Conservation (phyloP, 257 asterid species). For the Nemophila menziesii region DNA sequence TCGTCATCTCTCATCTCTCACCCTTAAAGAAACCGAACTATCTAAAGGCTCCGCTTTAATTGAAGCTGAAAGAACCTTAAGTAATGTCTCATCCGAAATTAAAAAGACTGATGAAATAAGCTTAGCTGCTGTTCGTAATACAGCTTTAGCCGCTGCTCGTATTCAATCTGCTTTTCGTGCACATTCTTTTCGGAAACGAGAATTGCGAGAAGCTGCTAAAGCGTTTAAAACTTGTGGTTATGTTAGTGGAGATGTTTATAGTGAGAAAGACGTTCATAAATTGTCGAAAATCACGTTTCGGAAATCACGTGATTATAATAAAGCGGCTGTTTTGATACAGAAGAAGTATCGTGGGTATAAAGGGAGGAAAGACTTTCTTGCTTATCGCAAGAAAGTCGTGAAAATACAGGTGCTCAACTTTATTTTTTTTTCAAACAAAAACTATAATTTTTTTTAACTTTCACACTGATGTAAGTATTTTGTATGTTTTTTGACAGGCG, state of each 20-base stretch:
- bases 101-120: conserved; percentile 42
- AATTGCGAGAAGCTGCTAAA: conserved; percentile 35
- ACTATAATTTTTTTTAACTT: no score
- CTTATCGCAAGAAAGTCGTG: conserved; percentile 82
- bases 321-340: conserved; percentile 87
- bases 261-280: conserved; percentile 43
- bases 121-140: conserved; percentile 80
- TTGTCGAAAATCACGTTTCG: conserved; percentile 53
- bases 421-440: no score
- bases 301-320: conserved; percentile 42
- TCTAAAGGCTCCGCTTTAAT: conserved; percentile 69
- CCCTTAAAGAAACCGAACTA: conserved; percentile 53
- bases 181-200: conserved; percentile 82
- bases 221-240: conserved; percentile 10
- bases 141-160: conserved; percentile 92
- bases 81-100: conserved; percentile 28
- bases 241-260: conserved; percentile 37
- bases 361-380: conserved; percentile 72
- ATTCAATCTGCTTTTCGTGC: conserved; percentile 96
- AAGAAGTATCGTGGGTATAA: conserved; percentile 89
- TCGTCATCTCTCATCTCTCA: conserved; percentile 82
- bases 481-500: no score
- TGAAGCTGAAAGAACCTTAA: conserved; percentile 76
- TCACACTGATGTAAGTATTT: no score
- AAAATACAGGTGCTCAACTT: conserved; percentile 67